Evolutionary conservation across 2,329 filamentous ascomycete genomes (phyloP).

Genomic region (Pseudogymnoascus verrucosus): DNA sequence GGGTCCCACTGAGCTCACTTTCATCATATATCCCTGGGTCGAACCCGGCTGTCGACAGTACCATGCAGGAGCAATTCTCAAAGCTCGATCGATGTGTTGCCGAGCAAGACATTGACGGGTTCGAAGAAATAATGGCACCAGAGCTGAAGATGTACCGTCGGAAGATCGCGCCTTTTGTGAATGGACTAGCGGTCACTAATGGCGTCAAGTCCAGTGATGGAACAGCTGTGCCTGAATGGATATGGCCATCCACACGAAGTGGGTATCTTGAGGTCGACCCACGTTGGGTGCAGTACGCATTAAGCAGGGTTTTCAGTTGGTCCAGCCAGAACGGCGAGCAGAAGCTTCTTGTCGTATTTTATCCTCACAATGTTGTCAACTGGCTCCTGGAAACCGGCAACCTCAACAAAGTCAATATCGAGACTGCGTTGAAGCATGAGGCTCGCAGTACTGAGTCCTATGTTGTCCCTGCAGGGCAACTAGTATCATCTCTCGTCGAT

Average conservation of each 20-base stretch:
- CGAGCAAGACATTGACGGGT: conserved; percentile 31
- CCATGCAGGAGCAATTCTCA: conserved; percentile 16
- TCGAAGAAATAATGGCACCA: conserved; percentile 33
- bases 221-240: conserved; percentile 38
- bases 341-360: conserved; percentile 34
- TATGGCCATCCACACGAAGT: conserved; percentile 21
- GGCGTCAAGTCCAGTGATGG: background rate
- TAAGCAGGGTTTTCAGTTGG: conserved; percentile 40
- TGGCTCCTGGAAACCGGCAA: conserved; percentile 55
- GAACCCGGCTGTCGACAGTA: conserved; percentile 14
- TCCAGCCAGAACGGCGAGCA: conserved; percentile 5
- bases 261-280: conserved; percentile 45
- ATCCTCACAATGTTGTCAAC: conserved; percentile 43
- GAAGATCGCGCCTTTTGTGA: background rate
- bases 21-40: conserved; percentile 22
- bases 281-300: conserved; percentile 51
- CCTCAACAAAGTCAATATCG: conserved; percentile 50
- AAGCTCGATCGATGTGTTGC: conserved; percentile 29
- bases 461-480: conserved; percentile 48
- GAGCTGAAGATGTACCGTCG: conserved; percentile 27
- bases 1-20: conserved; percentile 9
- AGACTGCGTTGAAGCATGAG: conserved; percentile 46
- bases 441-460: conserved; percentile 32
- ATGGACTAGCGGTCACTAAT: background rate
- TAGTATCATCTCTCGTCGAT: conserved; percentile 53